Conservation (phyloP, 2,329 filamentous ascomycete species). For the Cyphellophora europaea region DNA sequence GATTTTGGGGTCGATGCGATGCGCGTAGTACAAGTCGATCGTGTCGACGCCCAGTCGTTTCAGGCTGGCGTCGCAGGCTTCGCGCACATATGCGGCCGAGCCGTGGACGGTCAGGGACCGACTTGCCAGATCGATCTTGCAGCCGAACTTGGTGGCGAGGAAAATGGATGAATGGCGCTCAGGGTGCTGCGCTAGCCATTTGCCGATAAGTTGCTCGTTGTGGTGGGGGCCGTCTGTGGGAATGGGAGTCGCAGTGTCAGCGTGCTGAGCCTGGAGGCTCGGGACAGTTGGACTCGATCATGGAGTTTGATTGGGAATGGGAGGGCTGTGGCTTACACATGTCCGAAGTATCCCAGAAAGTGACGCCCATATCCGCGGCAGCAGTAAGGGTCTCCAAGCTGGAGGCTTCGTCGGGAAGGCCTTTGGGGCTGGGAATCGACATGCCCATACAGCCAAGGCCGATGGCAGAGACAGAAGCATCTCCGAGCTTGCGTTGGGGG, state of each 20-base stretch:
- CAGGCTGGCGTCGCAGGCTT: conserved; percentile 32
- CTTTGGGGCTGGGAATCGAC: conserved; percentile 4
- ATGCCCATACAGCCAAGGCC: conserved; percentile 9
- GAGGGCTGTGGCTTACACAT: no score
- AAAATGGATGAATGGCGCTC: conserved; percentile 40
- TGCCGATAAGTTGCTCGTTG: conserved; percentile 38
- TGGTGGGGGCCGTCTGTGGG: conserved; percentile 30
- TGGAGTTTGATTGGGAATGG: no score
- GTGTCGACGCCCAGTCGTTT: conserved; percentile 29
- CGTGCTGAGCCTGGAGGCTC: no score
- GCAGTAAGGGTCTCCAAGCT: conserved; percentile 4
- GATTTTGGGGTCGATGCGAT: conserved; percentile 31
- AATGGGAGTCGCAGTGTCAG: no score
- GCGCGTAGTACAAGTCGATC: conserved; percentile 41
- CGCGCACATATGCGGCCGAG: conserved; percentile 31
- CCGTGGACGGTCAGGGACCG: conserved; percentile 22
- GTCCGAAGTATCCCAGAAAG: conserved; percentile 18
- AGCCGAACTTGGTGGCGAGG: conserved; percentile 44
- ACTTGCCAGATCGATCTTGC: conserved; percentile 6
- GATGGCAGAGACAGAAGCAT: conserved; percentile 5
- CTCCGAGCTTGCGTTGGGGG: conserved; percentile 6
- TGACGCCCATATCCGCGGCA: conserved; percentile 8
- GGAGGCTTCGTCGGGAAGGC: conserved; percentile 1
- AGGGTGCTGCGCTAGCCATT: conserved; percentile 36
- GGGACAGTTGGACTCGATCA: no score